Conservation (phyloP, 352 stramenopile species). For the Halophytophthora polymorphica region DNA sequence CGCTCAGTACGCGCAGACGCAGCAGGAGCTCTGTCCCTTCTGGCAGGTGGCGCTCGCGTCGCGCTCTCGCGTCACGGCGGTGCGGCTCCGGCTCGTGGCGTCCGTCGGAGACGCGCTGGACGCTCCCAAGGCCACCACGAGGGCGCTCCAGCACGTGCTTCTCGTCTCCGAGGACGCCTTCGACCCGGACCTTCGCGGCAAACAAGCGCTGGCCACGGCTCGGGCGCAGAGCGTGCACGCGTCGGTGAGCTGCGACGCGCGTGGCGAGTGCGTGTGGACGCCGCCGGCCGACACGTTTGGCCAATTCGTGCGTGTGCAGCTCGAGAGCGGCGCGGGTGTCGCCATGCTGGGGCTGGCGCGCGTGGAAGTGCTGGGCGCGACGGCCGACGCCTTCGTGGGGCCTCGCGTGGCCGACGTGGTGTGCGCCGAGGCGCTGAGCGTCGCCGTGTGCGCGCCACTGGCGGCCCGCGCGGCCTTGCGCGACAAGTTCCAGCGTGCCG, state of each 20-base stretch:
- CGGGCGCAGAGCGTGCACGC: conserved; percentile 50
- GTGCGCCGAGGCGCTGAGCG: conserved; percentile 51
- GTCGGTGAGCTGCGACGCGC: conserved; percentile 28
- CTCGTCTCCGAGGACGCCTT: conserved; percentile 58
- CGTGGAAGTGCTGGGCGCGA: conserved; percentile 49
- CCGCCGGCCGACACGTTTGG: conserved; percentile 55
- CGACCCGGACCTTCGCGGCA: conserved; percentile 57
- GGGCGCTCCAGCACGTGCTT: conserved; percentile 34
- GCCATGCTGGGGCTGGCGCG: conserved; percentile 47
- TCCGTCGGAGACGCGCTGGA: conserved; percentile 2
- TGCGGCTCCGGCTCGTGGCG: conserved; percentile 28
- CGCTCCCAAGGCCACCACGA: conserved; percentile 8
- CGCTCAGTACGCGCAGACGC: conserved; percentile 45
- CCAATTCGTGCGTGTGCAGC: conserved; percentile 56
- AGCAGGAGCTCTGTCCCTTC: conserved; percentile 77
- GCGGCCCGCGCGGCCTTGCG: conserved; percentile 34
- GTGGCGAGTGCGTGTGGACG: conserved; percentile 36
- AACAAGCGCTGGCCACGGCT: conserved; percentile 51
- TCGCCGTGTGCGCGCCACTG: conserved; percentile 52
- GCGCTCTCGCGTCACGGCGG: conserved; percentile 41
- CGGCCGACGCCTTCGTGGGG: conserved; percentile 43
- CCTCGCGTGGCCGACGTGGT: conserved; percentile 53
- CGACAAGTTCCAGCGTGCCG: conserved; percentile 51
- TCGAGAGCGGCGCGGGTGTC: conserved; percentile 35
- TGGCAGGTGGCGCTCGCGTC: conserved; percentile 49